Evolutionary conservation across 441 rosid species (phyloP).

Genomic region (Arabidopsis lyrata): DNA sequence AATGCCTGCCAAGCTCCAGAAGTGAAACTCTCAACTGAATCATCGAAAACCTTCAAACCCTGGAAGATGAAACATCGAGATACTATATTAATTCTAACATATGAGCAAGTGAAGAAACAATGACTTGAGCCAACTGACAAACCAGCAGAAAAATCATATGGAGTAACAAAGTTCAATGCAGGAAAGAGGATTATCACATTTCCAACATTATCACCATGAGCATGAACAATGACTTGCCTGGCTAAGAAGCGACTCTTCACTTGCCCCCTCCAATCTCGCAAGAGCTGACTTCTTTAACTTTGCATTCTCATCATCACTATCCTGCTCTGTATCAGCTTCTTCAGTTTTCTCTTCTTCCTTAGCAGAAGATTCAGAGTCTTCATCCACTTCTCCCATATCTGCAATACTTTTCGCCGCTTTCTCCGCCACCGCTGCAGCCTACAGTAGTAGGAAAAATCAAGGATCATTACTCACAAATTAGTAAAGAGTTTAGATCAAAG

Average conservation of each 20-base stretch:
- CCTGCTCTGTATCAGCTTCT: conserved; percentile 56
- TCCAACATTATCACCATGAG: background rate
- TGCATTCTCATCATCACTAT: conserved; percentile 67
- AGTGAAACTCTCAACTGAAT: conserved; percentile 88
- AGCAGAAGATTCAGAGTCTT: conserved; percentile 65
- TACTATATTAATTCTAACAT: conserved; percentile 1
- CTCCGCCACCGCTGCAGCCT: conserved; percentile 92
- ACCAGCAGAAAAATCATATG: background rate
- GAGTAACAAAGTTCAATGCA: conserved; percentile 14
- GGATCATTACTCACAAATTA: background rate
- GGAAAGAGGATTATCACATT: background rate
- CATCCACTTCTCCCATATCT: conserved; percentile 55
- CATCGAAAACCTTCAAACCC: conserved; percentile 87
- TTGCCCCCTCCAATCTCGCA: conserved; percentile 79
- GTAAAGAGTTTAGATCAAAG: background rate
- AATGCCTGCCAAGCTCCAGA: conserved; percentile 97
- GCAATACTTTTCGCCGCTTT: conserved; percentile 75
- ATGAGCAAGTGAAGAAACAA: conserved; percentile 25
- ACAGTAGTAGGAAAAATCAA: conserved; percentile 38
- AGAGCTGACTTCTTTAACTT: conserved; percentile 73
- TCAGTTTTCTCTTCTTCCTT: conserved; percentile 64
- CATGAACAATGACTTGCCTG: conserved; percentile 58
- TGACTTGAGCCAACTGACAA: conserved; percentile 2
- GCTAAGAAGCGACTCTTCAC: conserved; percentile 84
- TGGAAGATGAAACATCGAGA: conserved; percentile 40